phyloP scores from a whole-genome alignment of 257 asterid genomes.

The Dorcoceras hygrometricum region DNA sequence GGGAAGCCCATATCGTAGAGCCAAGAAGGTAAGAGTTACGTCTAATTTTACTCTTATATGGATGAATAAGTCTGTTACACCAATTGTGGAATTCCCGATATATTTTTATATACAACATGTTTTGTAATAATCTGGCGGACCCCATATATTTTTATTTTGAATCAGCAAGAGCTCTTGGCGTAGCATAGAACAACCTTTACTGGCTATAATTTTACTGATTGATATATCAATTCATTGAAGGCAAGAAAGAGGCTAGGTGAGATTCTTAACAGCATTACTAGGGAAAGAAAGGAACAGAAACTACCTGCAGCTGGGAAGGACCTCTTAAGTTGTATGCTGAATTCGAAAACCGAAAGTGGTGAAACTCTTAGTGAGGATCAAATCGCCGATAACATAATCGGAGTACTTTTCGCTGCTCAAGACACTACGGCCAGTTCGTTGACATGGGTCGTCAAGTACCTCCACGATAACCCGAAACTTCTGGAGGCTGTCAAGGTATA shows the following conservation, averaged over 20 bases:
- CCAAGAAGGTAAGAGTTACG: slow-evolving; percentile 45
- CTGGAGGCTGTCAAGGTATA: slow-evolving; percentile 61
- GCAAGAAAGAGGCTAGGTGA: slow-evolving; percentile 73
- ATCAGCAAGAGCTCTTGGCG: no score
- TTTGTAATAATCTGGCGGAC: no score
- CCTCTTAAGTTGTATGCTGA: slow-evolving; percentile 51
- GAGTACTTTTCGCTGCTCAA: slow-evolving; percentile 85
- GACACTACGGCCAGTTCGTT: slow-evolving; percentile 82
- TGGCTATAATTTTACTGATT: not conserved
- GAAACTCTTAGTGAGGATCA: slow-evolving; percentile 51
- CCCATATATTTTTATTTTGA: no score
- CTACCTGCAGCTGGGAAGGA: slow-evolving; percentile 30
- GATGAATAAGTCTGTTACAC: no score
- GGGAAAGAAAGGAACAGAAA: slow-evolving; percentile 55
- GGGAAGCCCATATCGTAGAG: slow-evolving; percentile 51
- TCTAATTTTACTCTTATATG: no score
- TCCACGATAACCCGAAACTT: slow-evolving; percentile 54
- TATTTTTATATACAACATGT: no score
- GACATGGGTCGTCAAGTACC: slow-evolving; percentile 84
- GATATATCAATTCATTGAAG: slow-evolving; percentile 29
- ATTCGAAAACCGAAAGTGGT: slow-evolving; percentile 42
- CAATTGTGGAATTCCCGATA: no score
- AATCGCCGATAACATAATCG: slow-evolving; percentile 77
- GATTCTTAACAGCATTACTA: slow-evolving; percentile 42
- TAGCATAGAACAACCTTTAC: not conserved